phyloP scores from a whole-genome alignment of 768 basidiomycete genomes.

The Strobilomyces echinocephalus region DNA sequence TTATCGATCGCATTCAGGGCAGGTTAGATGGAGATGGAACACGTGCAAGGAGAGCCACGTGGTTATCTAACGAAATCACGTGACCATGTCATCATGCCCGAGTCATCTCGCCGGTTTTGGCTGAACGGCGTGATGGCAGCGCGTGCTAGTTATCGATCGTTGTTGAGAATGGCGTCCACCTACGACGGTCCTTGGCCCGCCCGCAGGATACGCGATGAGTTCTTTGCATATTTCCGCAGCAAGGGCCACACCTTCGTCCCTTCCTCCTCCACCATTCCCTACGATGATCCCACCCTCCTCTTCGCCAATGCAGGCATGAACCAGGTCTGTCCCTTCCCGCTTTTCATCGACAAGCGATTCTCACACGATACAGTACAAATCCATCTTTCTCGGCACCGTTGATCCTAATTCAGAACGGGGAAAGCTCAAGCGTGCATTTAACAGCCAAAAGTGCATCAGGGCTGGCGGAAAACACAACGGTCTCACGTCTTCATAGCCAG shows the following conservation, averaged over 20 bases:
- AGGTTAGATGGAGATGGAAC: conserved; percentile 21
- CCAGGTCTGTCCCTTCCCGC: conserved; percentile 47
- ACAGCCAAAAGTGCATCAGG: conserved; percentile 96
- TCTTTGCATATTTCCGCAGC: conserved; percentile 82
- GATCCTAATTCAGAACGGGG: conserved; percentile 91
- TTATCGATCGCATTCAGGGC: conserved; percentile 50
- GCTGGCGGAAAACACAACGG: conserved; percentile 99
- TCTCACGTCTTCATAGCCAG: conserved; percentile 27
- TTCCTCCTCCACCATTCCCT: conserved; percentile 90
- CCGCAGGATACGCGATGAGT: conserved; percentile 77
- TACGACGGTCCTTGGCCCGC: conserved; percentile 65
- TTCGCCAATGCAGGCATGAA: conserved; percentile 99
- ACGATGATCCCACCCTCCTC: conserved; percentile 94
- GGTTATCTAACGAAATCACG: conserved; percentile 16
- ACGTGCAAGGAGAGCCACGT: conserved; percentile 9
- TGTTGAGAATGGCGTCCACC: conserved; percentile 25
- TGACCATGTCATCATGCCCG: conserved; percentile 8
- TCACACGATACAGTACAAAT: conserved; percentile 67
- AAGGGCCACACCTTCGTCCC: conserved; percentile 85
- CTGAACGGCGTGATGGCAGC: neutral
- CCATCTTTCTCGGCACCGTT: conserved; percentile 96
- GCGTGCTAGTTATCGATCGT: conserved; percentile 22
- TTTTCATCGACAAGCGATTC: neutral
- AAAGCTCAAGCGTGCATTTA: conserved; percentile 89
- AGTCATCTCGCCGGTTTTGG: conserved; percentile 6